Evolutionary conservation across 768 basidiomycete species (phyloP).

Genomic region (Suillus tomentosus): DNA sequence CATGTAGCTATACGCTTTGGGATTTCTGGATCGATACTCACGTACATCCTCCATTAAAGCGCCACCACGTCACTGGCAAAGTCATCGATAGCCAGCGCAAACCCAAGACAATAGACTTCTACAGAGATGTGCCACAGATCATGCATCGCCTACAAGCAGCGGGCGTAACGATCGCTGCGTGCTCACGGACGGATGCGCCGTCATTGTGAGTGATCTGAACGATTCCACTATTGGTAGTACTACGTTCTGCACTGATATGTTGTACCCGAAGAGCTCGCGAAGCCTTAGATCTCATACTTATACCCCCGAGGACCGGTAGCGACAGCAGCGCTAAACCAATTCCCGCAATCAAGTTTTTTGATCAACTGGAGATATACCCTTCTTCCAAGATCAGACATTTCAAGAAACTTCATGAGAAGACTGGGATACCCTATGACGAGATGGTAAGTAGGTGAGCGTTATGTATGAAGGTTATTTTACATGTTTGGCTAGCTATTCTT

Average conservation of each 20-base stretch:
- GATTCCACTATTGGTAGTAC: not conserved
- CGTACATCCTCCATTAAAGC: slow-evolving; percentile 57
- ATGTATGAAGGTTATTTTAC: not conserved
- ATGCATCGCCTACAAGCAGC: slow-evolving; percentile 55
- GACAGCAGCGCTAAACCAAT: slow-evolving; percentile 29
- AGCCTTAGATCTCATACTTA: slow-evolving; percentile 64
- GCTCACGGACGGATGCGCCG: slow-evolving; percentile 71
- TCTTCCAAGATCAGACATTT: slow-evolving; percentile 86
- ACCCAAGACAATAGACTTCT: slow-evolving; percentile 58
- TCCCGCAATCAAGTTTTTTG: slow-evolving; percentile 63
- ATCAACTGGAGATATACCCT: slow-evolving; percentile 75
- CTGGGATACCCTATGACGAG: slow-evolving; percentile 75
- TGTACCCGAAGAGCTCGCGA: slow-evolving; percentile 60
- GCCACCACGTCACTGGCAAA: slow-evolving; percentile 34
- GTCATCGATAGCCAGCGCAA: slow-evolving; percentile 28
- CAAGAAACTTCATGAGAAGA: slow-evolving; percentile 67
- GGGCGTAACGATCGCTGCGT: slow-evolving; percentile 63
- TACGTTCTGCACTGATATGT: slow-evolving; percentile 3
- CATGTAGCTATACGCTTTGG: slow-evolving; percentile 79
- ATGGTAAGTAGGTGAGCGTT: slow-evolving; percentile 53
- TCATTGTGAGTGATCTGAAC: slow-evolving; percentile 52
- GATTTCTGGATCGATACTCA: slow-evolving; percentile 87
- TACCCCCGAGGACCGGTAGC: slow-evolving; percentile 41
- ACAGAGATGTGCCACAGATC: slow-evolving; percentile 74
- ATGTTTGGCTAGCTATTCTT: slow-evolving; percentile 54